These are phyloP conservation scores for Phytopythium oedochilum DNA, from an alignment of 352 stramenopile species.

Conservation along the genomic window DNA sequence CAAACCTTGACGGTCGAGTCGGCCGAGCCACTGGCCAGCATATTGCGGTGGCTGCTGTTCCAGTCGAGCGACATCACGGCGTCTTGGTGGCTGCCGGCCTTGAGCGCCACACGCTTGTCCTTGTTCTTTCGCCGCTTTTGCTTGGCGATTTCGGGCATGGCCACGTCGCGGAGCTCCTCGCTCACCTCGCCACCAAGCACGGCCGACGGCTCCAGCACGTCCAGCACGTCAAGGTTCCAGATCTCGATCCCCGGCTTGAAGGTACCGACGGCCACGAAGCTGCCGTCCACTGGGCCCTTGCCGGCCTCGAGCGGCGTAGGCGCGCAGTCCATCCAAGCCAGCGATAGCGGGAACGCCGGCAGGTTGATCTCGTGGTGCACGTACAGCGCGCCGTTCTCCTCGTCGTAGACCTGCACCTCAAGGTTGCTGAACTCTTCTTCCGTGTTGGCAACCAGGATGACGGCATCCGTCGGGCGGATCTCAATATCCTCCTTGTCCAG, in stretches of 20 bases:
- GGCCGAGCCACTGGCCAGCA: constrained; percentile 96
- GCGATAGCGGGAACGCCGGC: constrained; percentile 96
- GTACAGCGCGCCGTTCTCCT: constrained; percentile 96
- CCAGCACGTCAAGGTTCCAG: constrained; percentile 99
- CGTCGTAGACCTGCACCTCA: constrained; percentile 99
- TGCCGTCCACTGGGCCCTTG: constrained; percentile 83
- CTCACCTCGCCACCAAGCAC: constrained; percentile 94
- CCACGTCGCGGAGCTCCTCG: constrained; percentile 68
- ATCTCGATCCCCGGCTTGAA: constrained; percentile 99
- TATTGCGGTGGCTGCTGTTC: constrained; percentile 96
- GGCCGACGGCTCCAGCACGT: constrained; percentile 95
- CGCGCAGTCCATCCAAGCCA: constrained; percentile 95
- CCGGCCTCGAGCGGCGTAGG: constrained; percentile 51
- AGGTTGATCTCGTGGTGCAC: constrained; percentile 99
- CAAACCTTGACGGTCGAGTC: constrained; percentile 98
- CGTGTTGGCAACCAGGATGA: constrained; percentile 96
- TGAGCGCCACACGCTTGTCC: constrained; percentile 43
- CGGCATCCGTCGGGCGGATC: constrained; percentile 91
- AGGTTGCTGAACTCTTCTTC: constrained; percentile 98
- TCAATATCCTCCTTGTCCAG: constrained; percentile 92
- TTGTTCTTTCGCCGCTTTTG: constrained; percentile 79
- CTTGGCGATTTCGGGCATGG: constrained; percentile 64
- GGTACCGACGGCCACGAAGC: constrained; percentile 98
- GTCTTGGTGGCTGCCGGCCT: constrained; percentile 95
- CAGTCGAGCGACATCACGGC: constrained; percentile 98